Base-by-base conservation (phyloP, 140 eudicot species). In the Erigeron philadelphicus region DNA sequence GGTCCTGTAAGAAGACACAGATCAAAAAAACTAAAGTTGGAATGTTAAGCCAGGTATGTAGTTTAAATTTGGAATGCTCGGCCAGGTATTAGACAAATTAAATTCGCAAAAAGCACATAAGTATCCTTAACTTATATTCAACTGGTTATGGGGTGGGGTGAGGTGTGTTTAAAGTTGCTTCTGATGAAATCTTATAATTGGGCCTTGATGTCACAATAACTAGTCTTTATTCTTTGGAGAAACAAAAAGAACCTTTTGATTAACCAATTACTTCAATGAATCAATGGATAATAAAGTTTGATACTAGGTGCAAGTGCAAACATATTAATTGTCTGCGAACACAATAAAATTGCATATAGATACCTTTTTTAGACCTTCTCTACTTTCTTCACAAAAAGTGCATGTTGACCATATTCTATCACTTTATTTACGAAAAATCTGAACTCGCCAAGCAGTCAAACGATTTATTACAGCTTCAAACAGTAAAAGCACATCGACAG, bases 1-100 rank as follows among this genome's bases (percentile, higher is more conserved):
- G 77, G 80, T 64, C 86, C 94, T 86, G 75, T 72, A 69, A 82
- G 58, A 21, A 21, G 45, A 41, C 58, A 55, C 19, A 41, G 61
- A 56, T 56, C 5, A 56, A 1, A 56, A 18, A 56, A 56, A 56
- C 9, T 17, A 56, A 31, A 31, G 18, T 17, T 19, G 19, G 19
- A 50, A 50, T 25, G 12, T 59, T 59, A 0, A 11, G 6, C 64
- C 11, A 59, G 44, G 23, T 25, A 25, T 25, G 64, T 61, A 40
- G 67, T 61, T 38, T 40, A 35, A 31, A 31, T 31, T 31, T 2
- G 38, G 38, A 31, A 31, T 31, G 38, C 5, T 31, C 38, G 38
- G 3, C 38, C 38, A 31, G 3, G 38, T 31, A 31, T 31, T 31
- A 31, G 38, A 31, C 38, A 31, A 31, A 31, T 31, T 31, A 31